Evolutionary conservation across 1,139 yeast species (phyloP).

Genomic region (Fermentozyma sake): DNA sequence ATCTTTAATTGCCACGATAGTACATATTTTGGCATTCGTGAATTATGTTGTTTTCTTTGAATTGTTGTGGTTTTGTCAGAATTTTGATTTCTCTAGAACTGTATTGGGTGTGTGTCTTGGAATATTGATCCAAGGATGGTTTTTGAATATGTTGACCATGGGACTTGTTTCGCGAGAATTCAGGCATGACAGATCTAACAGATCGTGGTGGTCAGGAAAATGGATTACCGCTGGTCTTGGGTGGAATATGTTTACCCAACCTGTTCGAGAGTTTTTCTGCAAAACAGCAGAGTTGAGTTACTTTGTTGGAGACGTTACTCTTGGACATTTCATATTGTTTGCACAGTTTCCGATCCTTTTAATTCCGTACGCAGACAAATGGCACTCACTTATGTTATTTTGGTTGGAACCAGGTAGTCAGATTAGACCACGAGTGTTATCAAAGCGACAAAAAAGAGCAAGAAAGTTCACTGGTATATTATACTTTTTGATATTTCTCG

Average conservation of each 20-base stretch:
- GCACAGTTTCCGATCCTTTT: constrained; percentile 50
- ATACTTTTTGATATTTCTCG: constrained; percentile 35
- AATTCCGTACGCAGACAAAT: constrained; percentile 57
- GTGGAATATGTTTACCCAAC: constrained; percentile 47
- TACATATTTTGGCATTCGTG: constrained; percentile 39
- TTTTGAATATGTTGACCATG: constrained; percentile 37
- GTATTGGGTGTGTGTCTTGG: constrained; percentile 44
- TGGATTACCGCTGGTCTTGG: constrained; percentile 56
- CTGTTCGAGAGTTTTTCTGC: constrained; percentile 50
- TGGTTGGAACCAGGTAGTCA: constrained; percentile 72
- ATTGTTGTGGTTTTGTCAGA: constrained; percentile 47
- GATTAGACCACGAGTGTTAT: constrained; percentile 35
- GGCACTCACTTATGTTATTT: constrained; percentile 76
- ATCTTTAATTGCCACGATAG: constrained; percentile 38
- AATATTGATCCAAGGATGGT: constrained; percentile 38
- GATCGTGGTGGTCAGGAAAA: constrained; percentile 69
- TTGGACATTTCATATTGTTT: constrained; percentile 50
- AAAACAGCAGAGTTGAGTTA: constrained; percentile 52
- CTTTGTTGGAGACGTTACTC: constrained; percentile 48
- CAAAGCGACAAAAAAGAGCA: constrained; percentile 28
- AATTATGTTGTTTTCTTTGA: constrained; percentile 45
- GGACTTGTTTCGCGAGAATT: constrained; percentile 46
- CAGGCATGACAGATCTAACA: constrained; percentile 45
- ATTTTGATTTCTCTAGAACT: constrained; percentile 47
- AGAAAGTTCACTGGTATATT: constrained; percentile 30